These are phyloP conservation scores for Pestalotiopsis fici DNA, from an alignment of 2,329 filamentous ascomycete species.

Conservation along the genomic window DNA sequence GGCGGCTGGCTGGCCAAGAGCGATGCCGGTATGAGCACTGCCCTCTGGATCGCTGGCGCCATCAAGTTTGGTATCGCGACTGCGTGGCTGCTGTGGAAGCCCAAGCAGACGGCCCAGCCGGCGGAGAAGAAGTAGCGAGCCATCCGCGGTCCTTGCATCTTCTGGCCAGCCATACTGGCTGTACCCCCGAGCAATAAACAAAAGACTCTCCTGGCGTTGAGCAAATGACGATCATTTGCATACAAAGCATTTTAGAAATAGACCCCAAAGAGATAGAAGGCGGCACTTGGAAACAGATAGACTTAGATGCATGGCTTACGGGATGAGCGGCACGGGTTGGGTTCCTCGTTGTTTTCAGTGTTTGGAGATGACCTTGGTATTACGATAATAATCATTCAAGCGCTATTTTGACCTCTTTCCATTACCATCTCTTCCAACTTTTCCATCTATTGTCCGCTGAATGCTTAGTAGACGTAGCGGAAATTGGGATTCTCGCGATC, in stretches of 20 bases:
- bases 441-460: background rate
- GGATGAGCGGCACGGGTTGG: background rate
- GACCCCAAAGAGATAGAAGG: background rate
- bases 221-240: background rate
- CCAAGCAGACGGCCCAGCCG: background rate
- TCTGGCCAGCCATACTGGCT: background rate
- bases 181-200: background rate
- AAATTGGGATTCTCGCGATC: slow-evolving; percentile 36
- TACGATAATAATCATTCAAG: background rate
- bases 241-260: background rate
- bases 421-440: background rate
- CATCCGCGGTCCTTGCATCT: background rate
- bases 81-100: slow-evolving; percentile 33
- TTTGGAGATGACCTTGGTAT: background rate
- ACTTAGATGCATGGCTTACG: background rate
- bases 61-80: slow-evolving; percentile 43
- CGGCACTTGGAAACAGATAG: background rate
- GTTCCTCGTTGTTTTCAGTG: background rate
- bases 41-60: slow-evolving; percentile 45
- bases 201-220: background rate
- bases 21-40: slow-evolving; percentile 37
- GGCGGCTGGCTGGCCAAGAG: slow-evolving; percentile 50
- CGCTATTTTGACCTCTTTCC: background rate
- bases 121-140: slow-evolving; percentile 3
- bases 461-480: slow-evolving; percentile 29